Conservation (phyloP, 106 monocot genomes). For the Agapanthus africanus region DNA sequence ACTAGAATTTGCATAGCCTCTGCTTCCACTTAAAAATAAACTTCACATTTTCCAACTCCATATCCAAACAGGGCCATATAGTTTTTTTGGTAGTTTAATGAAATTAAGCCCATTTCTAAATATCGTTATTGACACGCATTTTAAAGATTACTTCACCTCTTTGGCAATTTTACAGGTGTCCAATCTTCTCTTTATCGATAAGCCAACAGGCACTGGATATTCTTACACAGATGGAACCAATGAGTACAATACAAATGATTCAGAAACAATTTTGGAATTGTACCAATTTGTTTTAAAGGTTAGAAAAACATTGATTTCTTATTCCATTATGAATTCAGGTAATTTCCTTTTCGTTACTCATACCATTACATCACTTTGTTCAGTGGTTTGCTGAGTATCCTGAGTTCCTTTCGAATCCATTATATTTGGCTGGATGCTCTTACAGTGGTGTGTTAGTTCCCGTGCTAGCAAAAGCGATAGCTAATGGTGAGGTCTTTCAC, state of each 20-base stretch:
- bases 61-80: too few relatives aligned
- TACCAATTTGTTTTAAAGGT: slow-evolving; percentile 35
- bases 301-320: background rate
- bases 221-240: slow-evolving; percentile 32
- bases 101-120: too few relatives aligned
- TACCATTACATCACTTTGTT: background rate
- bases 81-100: too few relatives aligned
- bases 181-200: slow-evolving; percentile 32
- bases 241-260: slow-evolving; percentile 25
- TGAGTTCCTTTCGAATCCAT: slow-evolving; percentile 56
- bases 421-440: slow-evolving; percentile 49
- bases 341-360: background rate
- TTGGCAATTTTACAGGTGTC: slow-evolving; percentile 10
- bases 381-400: slow-evolving; percentile 53
- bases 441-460: slow-evolving; percentile 41
- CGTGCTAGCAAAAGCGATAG: slow-evolving; percentile 35
- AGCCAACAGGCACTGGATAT: slow-evolving; percentile 29
- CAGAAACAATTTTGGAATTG: slow-evolving; percentile 19
- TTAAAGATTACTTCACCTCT: too few relatives aligned
- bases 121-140: too few relatives aligned
- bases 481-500: slow-evolving; percentile 26
- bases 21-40: too few relatives aligned
- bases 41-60: too few relatives aligned
- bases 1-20: too few relatives aligned
- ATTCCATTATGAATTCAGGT: background rate